Conservation (phyloP, 1,139 yeast species). For the Taphrina deformans region DNA sequence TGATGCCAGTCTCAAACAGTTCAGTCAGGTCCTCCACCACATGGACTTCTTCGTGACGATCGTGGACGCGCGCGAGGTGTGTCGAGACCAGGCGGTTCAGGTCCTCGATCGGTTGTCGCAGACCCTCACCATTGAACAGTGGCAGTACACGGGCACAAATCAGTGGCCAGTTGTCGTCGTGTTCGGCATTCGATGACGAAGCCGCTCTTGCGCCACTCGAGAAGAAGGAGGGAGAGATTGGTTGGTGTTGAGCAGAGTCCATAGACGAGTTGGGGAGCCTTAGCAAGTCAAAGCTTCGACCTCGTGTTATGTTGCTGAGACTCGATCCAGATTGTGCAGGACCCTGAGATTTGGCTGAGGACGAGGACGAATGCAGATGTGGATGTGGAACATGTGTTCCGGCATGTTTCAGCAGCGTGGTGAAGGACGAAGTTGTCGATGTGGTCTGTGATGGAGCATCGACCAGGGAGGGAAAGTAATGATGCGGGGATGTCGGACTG, state of each 20-base stretch:
- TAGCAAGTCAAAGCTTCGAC: conserved; percentile 21
- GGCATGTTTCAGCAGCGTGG: conserved; percentile 16
- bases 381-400: conserved; percentile 27
- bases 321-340: not conserved
- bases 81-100: conserved; percentile 54
- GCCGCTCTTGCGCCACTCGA: not conserved
- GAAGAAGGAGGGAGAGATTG: conserved; percentile 29
- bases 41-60: conserved; percentile 48
- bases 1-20: conserved; percentile 51
- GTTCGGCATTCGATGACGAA: conserved; percentile 1
- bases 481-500: conserved; percentile 8
- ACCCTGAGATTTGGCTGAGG: not conserved
- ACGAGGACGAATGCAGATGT: not conserved
- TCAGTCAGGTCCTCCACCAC: conserved; percentile 53
- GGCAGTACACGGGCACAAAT: conserved; percentile 52
- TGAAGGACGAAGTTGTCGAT: conserved; percentile 8
- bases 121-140: conserved; percentile 53
- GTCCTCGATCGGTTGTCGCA: conserved; percentile 59
- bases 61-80: conserved; percentile 51
- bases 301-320: not conserved
- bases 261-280: not conserved
- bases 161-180: conserved; percentile 54
- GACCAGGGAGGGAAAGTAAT: not conserved
- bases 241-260: not conserved
- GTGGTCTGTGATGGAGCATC: not conserved